Conservation (phyloP, 495 filamentous ascomycete species). For the Penicillium cataractarum region DNA sequence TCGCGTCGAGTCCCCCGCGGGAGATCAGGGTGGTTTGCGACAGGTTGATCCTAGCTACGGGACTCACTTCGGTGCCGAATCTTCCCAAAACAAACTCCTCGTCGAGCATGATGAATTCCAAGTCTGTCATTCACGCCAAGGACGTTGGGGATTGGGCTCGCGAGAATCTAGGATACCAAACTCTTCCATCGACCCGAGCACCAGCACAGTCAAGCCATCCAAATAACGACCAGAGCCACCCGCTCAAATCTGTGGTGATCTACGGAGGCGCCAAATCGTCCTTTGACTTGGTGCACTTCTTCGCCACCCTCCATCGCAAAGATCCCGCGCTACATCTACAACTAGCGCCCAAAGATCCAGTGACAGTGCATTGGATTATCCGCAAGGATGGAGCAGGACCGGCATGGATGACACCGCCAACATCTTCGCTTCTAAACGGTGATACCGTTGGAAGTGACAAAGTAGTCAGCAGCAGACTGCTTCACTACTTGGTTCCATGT, state of each 20-base stretch:
- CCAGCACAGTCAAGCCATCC: no score
- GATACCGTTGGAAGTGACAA: slow-evolving; percentile 56
- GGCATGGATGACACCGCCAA: slow-evolving; percentile 32
- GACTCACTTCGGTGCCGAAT: slow-evolving; percentile 61
- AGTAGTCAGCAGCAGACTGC: slow-evolving; percentile 58
- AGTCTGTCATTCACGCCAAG: slow-evolving; percentile 46
- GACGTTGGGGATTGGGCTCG: slow-evolving; percentile 40
- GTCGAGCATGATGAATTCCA: not conserved
- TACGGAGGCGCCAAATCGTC: slow-evolving; percentile 71
- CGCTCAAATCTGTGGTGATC: slow-evolving; percentile 50
- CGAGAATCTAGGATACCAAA: slow-evolving; percentile 31
- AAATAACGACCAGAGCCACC: not conserved
- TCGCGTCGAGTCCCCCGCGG: not conserved
- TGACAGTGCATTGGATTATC: slow-evolving; percentile 71
- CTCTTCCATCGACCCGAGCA: slow-evolving; percentile 7
- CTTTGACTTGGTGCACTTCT: slow-evolving; percentile 71
- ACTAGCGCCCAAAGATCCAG: slow-evolving; percentile 40
- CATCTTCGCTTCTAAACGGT: slow-evolving; percentile 48
- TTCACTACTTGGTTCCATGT: slow-evolving; percentile 56
- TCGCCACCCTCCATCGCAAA: slow-evolving; percentile 48
- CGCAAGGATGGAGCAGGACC: slow-evolving; percentile 57
- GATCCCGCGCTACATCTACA: slow-evolving; percentile 18
- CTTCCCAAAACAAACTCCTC: slow-evolving; percentile 39
- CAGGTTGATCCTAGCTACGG: slow-evolving; percentile 70
- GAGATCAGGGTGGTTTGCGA: slow-evolving; percentile 41